phyloP scores from a whole-genome alignment of 2,329 filamentous ascomycete species.

The Conoideocrella luteorostrata region DNA sequence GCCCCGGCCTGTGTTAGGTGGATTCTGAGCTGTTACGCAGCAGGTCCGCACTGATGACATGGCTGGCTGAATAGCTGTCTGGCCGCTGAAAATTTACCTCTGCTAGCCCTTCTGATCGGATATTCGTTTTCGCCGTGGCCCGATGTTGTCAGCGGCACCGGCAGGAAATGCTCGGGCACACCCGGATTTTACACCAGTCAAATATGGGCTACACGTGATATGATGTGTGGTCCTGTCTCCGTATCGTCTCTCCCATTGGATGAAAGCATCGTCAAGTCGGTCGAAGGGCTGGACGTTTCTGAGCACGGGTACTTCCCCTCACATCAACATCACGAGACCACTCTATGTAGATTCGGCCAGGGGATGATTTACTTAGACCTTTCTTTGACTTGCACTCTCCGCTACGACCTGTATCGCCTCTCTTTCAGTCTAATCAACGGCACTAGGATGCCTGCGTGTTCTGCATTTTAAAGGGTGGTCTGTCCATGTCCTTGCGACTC shows the following conservation, averaged over 20 bases:
- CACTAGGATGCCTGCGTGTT: constrained; percentile 26
- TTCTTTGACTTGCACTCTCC: neutral
- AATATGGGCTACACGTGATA: neutral
- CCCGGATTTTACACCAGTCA: neutral
- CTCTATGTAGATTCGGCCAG: neutral
- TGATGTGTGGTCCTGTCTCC: neutral
- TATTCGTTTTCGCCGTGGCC: constrained; percentile 6
- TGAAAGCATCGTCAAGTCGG: neutral
- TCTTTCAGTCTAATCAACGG: neutral
- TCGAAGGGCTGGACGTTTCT: neutral
- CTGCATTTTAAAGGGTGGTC: constrained; percentile 51
- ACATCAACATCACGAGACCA: constrained; percentile 5
- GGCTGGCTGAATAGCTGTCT: neutral
- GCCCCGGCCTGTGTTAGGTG: neutral
- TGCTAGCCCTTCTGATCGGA: neutral
- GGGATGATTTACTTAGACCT: neutral
- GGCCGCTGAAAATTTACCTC: constrained; percentile 5
- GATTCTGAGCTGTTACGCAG: neutral
- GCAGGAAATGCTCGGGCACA: no score
- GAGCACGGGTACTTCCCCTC: constrained; percentile 1
- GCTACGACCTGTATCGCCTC: neutral
- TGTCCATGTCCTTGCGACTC: constrained; percentile 30
- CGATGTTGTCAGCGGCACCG: neutral
- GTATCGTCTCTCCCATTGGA: neutral
- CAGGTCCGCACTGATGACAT: constrained; percentile 1